Evolutionary conservation across 2,329 filamentous ascomycete genomes (phyloP), one percentile per base, ranked within the genome.

Genomic region (Neopestalotiopsis clavispora): DNA sequence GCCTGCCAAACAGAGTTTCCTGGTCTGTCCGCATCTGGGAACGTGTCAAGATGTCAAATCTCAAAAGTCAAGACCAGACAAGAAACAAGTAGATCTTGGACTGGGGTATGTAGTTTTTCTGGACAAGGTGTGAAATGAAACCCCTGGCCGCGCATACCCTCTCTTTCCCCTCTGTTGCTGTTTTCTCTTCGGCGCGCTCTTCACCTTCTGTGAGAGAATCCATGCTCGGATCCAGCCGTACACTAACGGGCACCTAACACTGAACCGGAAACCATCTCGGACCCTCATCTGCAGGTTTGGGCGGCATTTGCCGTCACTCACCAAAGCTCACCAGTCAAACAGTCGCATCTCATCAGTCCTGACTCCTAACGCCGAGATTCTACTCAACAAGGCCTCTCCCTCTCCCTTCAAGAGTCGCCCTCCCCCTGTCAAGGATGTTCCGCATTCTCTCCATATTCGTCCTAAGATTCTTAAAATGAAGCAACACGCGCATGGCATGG

Each of bases 231-330:
- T 49, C 42, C 61, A 64, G 23, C 42, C 42, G 61, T 64, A n/a
- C 38, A 52, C 61, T 49, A 64, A 28, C 61, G 61, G 61, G 30
- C 61, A 20, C 34, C 61, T 30, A 32, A 14, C 13, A 62, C 40
- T 34, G 34, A 64, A 64, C n/a, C 34, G 61, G 61, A 64, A 64
- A 52, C 14, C 61, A 64, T 45, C 14, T 45, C 61, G 61, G 61
- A 28, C 40, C 20, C 30, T 14, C 23, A 64, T 32, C 38, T 64
- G 61, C 38, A 52, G 61, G 45, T 28, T 49, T 52, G 61, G 38
- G 23, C 61, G 61, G 61, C 61, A 64, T 64, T 64, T 52, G 38
- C 61, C 61, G 61, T 30, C 17, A 23, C 45, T n/a, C 45, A 12
- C 45, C 34, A 23, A 30, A 32, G 13, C n/a, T 38, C 23, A 49